These are phyloP conservation scores for Xylaria bambusicola DNA, from an alignment of 495 filamentous ascomycete species.

Conservation along the genomic window DNA sequence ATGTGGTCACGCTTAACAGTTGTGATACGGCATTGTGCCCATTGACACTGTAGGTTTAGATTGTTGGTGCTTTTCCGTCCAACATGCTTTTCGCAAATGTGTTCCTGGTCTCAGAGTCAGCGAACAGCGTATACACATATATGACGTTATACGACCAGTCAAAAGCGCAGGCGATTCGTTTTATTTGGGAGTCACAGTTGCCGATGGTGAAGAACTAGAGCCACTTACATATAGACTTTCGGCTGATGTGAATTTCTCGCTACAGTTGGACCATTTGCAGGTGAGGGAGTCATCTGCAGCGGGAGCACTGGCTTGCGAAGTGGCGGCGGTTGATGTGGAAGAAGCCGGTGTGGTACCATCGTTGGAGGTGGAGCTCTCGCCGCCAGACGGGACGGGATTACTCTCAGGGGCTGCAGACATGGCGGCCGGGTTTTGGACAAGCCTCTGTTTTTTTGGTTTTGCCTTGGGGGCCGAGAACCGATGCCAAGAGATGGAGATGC, in stretches of 20 bases:
- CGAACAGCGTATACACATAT: conserved; percentile 3
- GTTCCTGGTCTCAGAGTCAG: conserved; percentile 67
- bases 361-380: conserved; percentile 41
- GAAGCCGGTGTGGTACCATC: conserved; percentile 48
- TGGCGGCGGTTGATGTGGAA: conserved; percentile 38
- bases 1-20: conserved; percentile 99
- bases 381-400: conserved; percentile 30
- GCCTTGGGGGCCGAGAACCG: neutral
- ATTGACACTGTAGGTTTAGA: conserved; percentile 94
- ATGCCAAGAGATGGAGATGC: neutral
- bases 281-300: conserved; percentile 62
- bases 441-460: too few species aligned
- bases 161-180: neutral
- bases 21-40: conserved; percentile 93
- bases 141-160: too few species aligned
- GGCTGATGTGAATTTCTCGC: conserved; percentile 75
- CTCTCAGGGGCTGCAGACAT: conserved; percentile 35
- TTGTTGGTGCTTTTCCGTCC: conserved; percentile 99
- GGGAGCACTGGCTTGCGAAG: conserved; percentile 36
- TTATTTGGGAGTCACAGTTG: conserved; percentile 1
- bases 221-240: conserved; percentile 93
- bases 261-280: conserved; percentile 87
- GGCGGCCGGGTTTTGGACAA: too few species aligned
- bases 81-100: conserved; percentile 98
- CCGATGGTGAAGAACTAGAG: conserved; percentile 18